Evolutionary conservation across 164 flowering plant genomes (phyloP).

Genomic region (Cinnamomum micranthum): DNA sequence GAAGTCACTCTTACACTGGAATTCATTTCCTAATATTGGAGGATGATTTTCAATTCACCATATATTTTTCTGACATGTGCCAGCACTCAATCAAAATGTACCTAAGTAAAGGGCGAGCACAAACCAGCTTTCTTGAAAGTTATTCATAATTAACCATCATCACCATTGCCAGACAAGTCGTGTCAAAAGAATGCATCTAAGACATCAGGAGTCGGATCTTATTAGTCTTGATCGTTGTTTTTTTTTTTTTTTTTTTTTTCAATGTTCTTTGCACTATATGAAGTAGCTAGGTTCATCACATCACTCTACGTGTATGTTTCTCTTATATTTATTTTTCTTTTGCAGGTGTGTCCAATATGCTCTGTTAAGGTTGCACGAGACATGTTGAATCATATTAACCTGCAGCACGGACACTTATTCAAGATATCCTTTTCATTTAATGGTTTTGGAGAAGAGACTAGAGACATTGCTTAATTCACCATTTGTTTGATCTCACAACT

Average conservation of each 20-base stretch:
- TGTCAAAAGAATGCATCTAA: neutral
- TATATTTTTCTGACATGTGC: too few species aligned
- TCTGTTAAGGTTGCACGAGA: slow-evolving; percentile 72
- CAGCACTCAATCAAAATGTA: too few species aligned
- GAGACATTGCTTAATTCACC: too few species aligned
- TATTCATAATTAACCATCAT: too few species aligned
- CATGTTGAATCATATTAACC: slow-evolving; percentile 74
- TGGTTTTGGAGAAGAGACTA: neutral
- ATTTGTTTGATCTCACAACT: too few species aligned
- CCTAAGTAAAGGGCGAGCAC: too few species aligned
- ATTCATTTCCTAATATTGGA: too few species aligned
- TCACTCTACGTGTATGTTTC: neutral
- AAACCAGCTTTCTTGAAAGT: too few species aligned
- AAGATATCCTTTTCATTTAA: slow-evolving; percentile 61
- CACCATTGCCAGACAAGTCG: neutral
- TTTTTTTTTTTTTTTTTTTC: neutral
- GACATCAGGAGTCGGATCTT: neutral
- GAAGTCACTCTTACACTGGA: too few species aligned
- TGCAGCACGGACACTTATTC: slow-evolving; percentile 82
- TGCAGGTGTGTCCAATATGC: slow-evolving; percentile 88
- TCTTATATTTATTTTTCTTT: slow-evolving; percentile 4
- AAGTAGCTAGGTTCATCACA: neutral
- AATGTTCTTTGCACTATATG: neutral
- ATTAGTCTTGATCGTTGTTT: neutral
- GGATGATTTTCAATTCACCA: too few species aligned